Base-by-base conservation (phyloP, 192 early-diverging fungal genomes). In the Spizellomyces punctatus region DNA sequence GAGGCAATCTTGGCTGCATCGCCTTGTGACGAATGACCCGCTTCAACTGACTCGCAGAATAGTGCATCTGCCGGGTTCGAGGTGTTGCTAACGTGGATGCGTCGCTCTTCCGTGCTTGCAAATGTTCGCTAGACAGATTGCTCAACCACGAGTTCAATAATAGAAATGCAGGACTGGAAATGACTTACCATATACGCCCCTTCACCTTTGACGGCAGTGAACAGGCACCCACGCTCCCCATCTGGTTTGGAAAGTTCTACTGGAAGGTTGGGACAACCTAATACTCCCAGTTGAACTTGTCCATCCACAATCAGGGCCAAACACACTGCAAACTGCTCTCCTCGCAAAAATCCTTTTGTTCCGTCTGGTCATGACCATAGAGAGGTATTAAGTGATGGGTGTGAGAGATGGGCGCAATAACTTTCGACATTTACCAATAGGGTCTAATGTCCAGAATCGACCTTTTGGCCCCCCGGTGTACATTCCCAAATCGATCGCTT, bases 341-440 rank as follows among this genome's bases (percentile, higher is more conserved):
- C 95, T 58, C 98, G 87, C 77, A 99, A 79, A 73, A 99, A 99
- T 21, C 98, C 98, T 77, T 96, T 98, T 41, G 98, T 99, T n/a
- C 98, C 98, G 79, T 99, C 95, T 78, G 45, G 12, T 27, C 41
- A 5, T 47, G 21, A 36, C 27, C 0, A 36, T 36, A 3, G 10
- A 47, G 45, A 36, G n/a, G 2, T 61, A 22, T 61, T 12, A 0
- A 22, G 44, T n/a, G 44, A 46, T 46, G 4, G 27, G 8, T 54
- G 10, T 2, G 46, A 64, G 64, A 71, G 58, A 64, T 46, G 16
- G 50, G 4, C 50, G 50, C 66, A 4, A 10, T 10, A 12, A 44
- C 50, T 5, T n/a, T 36, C 6, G 8, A 8, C 17, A 62, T 55
- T 19, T 48, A 82, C 81, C 86, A 64, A 88, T 88, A 0, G 86